Evolutionary conservation across 2,329 filamentous ascomycete species (phyloP).

Genomic region (Myrmaecium sp.): DNA sequence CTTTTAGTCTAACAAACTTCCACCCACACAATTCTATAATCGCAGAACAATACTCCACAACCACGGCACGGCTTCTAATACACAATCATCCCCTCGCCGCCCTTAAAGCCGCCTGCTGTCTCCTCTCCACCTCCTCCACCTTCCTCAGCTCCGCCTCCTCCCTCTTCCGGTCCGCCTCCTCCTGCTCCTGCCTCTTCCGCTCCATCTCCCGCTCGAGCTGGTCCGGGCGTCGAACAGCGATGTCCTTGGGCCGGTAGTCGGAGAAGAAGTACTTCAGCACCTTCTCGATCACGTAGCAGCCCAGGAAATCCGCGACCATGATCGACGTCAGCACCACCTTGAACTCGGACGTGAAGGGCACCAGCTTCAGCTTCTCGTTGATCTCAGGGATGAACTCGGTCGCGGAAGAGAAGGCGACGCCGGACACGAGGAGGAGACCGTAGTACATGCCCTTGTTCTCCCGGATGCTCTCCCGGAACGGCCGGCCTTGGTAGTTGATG

Average conservation of each 20-base stretch:
- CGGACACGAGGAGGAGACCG: slow-evolving; percentile 78
- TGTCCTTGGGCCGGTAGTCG: slow-evolving; percentile 86
- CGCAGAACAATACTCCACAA: too few species aligned
- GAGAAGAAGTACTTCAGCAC: slow-evolving; percentile 72
- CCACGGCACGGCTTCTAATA: too few species aligned
- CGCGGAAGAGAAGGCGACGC: slow-evolving; percentile 81
- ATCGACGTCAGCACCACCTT: slow-evolving; percentile 66
- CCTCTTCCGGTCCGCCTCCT: slow-evolving; percentile 17
- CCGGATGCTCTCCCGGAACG: slow-evolving; percentile 87
- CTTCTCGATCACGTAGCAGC: slow-evolving; percentile 79
- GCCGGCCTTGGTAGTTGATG: slow-evolving; percentile 97
- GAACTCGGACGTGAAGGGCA: slow-evolving; percentile 79
- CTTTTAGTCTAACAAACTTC: too few species aligned
- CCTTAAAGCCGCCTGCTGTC: too few species aligned
- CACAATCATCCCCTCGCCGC: too few species aligned
- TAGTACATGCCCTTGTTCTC: slow-evolving; percentile 99
- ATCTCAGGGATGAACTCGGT: slow-evolving; percentile 92
- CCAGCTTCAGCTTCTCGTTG: slow-evolving; percentile 82
- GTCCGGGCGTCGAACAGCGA: slow-evolving; percentile 70
- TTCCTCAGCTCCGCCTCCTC: slow-evolving; percentile 15
- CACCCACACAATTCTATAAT: too few species aligned
- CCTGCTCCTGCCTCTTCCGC: slow-evolving; percentile 44
- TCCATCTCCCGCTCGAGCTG: slow-evolving; percentile 62
- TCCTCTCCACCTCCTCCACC: slow-evolving; percentile 1
- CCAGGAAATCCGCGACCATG: slow-evolving; percentile 77